A percentile compares a stretch with the other conserved stretches of the same genome.
Evolutionary conservation across 1,284 basidiomycete genomes (phyloP).

Genomic region (Wallemia hederae): DNA sequence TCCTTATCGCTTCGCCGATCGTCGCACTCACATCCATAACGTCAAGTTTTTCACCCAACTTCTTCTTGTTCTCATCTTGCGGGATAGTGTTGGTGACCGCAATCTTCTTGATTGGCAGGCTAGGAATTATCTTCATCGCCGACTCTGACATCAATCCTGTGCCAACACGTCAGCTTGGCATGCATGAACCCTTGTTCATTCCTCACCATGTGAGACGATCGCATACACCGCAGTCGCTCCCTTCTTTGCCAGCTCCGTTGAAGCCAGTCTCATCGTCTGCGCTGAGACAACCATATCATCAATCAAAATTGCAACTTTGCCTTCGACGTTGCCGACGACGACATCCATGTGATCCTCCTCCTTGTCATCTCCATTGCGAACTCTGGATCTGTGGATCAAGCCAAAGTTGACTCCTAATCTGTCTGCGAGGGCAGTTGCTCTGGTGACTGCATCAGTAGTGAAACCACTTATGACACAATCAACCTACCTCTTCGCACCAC

Average conservation of each 20-base stretch:
- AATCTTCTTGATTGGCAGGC: slow-evolving; percentile 54
- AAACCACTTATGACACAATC: not conserved
- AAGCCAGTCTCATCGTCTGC: slow-evolving; percentile 55
- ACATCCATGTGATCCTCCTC: slow-evolving; percentile 49
- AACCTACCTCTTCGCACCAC: slow-evolving; percentile 77
- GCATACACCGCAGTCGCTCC: slow-evolving; percentile 72
- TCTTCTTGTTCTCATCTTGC: slow-evolving; percentile 16
- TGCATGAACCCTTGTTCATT: slow-evolving; percentile 4
- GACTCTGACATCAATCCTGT: slow-evolving; percentile 59
- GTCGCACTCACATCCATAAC: not conserved
- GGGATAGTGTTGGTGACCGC: slow-evolving; percentile 51
- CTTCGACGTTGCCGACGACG: slow-evolving; percentile 81
- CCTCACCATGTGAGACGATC: slow-evolving; percentile 63
- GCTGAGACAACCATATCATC: slow-evolving; percentile 98
- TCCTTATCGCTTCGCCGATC: not conserved
- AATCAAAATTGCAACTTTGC: slow-evolving; percentile 64
- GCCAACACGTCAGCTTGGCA: not conserved
- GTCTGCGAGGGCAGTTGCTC: slow-evolving; percentile 80
- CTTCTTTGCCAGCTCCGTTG: slow-evolving; percentile 52
- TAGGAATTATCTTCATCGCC: slow-evolving; percentile 42
- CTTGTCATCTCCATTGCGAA: slow-evolving; percentile 23
- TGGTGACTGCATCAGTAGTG: slow-evolving; percentile 13
- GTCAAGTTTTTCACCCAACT: not conserved
- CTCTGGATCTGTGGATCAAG: slow-evolving; percentile 63
- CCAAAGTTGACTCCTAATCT: slow-evolving; percentile 89